A percentile compares a stretch with the other conserved stretches of the same genome.
These are phyloP conservation scores for Verticillium nubilum DNA, from an alignment of 2,329 filamentous ascomycete species.

Conservation along the genomic window DNA sequence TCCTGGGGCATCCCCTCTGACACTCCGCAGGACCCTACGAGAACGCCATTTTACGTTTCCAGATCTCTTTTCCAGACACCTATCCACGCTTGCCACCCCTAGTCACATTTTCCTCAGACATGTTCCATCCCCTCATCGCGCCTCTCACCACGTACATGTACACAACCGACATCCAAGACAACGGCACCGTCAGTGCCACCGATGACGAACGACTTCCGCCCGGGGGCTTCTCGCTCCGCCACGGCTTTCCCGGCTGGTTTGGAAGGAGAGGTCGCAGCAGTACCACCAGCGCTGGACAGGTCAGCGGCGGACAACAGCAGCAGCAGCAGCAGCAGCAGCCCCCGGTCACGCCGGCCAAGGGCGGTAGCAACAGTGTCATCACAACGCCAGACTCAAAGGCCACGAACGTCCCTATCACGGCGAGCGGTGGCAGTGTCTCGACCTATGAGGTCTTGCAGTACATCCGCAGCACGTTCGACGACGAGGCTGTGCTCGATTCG, in stretches of 20 bases:
- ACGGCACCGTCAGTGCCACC: constrained; percentile 74
- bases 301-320: constrained; percentile 27
- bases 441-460: constrained; percentile 72
- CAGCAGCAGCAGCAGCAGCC: no score
- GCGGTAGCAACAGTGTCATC: constrained; percentile 12
- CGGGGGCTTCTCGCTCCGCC: constrained; percentile 82
- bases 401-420: constrained; percentile 11
- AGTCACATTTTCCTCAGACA: constrained; percentile 83
- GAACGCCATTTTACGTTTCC: constrained; percentile 80
- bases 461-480: constrained; percentile 75
- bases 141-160: constrained; percentile 94
- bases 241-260: constrained; percentile 92
- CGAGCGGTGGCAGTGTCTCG: constrained; percentile 8
- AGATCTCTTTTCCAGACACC: constrained; percentile 76
- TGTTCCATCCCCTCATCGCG: constrained; percentile 91
- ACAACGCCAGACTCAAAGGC: constrained; percentile 25
- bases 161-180: constrained; percentile 69
- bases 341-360: constrained; percentile 18
- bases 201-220: constrained; percentile 81
- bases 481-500: constrained; percentile 69
- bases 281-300: constrained; percentile 30
- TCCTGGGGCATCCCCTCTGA: constrained; percentile 2
- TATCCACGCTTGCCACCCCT: constrained; percentile 78
- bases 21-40: constrained; percentile 70
- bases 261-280: constrained; percentile 45